A percentile compares a stretch with the other conserved stretches of the same genome.
phyloP scores from a whole-genome alignment of 2,329 filamentous ascomycete species.

The Nemania sp. region DNA sequence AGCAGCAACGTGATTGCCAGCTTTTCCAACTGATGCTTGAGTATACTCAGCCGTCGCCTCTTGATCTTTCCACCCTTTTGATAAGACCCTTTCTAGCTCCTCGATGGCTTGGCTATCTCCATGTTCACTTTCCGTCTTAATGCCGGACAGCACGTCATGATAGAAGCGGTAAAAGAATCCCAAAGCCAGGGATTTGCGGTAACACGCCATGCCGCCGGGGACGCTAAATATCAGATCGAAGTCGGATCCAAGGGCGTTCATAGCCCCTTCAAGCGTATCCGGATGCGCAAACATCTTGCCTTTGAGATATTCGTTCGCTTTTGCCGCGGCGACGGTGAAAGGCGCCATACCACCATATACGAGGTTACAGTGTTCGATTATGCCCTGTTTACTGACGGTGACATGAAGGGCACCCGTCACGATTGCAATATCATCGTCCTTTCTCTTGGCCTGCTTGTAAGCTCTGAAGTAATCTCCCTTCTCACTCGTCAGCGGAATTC shows the following conservation, averaged over 20 bases:
- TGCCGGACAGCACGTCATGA: slow-evolving; percentile 74
- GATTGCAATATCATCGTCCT: slow-evolving; percentile 98
- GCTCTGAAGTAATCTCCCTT: slow-evolving; percentile 83
- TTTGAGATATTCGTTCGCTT: slow-evolving; percentile 71
- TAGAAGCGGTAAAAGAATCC: slow-evolving; percentile 98
- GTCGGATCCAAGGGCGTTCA: slow-evolving; percentile 86
- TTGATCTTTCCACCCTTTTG: slow-evolving; percentile 76
- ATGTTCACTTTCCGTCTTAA: slow-evolving; percentile 52
- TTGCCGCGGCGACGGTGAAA: slow-evolving; percentile 83
- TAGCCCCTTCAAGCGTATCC: slow-evolving; percentile 82
- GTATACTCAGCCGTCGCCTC: slow-evolving; percentile 76
- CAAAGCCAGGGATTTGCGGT: slow-evolving; percentile 85
- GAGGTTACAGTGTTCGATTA: slow-evolving; percentile 74
- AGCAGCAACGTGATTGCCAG: slow-evolving; percentile 85
- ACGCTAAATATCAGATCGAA: slow-evolving; percentile 90
- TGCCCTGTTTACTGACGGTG: slow-evolving; percentile 66
- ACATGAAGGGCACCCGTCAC: slow-evolving; percentile 86
- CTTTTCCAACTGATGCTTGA: slow-evolving; percentile 80
- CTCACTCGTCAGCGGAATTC: slow-evolving; percentile 75
- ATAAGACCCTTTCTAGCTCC: slow-evolving; percentile 85
- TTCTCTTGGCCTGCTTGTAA: slow-evolving; percentile 96
- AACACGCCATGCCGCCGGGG: slow-evolving; percentile 96
- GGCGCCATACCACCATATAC: slow-evolving; percentile 97
- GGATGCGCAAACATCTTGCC: slow-evolving; percentile 81
- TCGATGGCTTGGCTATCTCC: slow-evolving; percentile 74